Base-by-base conservation (phyloP, 495 filamentous ascomycete species). In the Entonaema liquescens region DNA sequence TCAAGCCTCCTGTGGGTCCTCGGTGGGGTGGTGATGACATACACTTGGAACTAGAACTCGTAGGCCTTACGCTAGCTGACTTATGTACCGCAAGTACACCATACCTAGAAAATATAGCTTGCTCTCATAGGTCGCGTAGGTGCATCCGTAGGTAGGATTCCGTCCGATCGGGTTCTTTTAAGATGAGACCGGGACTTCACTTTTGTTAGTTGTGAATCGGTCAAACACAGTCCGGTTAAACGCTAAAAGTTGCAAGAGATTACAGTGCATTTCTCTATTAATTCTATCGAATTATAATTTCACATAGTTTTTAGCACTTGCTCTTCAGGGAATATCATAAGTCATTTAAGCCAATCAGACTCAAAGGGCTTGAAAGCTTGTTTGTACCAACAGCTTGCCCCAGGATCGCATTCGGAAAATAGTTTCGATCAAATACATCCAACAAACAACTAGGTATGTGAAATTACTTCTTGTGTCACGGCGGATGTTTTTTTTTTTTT, bases 11-110 rank as follows among this genome's bases (percentile, higher is more conserved):
- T 49, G 69, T 63, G 59, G 69, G 60, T 40, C 26, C 64, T 7
- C 23, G 33, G 59, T 64, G 59, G 69, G 69, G 26, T 57, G 38
- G 54, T 72, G 69, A 72, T 72, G 64, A 55, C 54, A 68, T 67
- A 33, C 31, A 33, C 11, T 33, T 7, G 6, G 31, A 33, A 33
- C 31, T 33, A 38, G 68, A 71, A 56, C 21, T 62, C 19, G 7
- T 55, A 33, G 35, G 21, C 19, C 29, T 44, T 25, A 47, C 42
- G 42, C 42, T 47, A 47, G 42, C 19, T 12, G 19, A 23, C 19
- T 47, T 21, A 44, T 21, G 42, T 15, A 47, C 8, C 5, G 35
- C 8, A 47, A 7, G 42, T 47, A 19, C 42, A 47, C 19, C 8
- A n/a, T n/a, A n/a, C n/a, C n/a, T n/a, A n/a, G n/a, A n/a, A n/a